Percentiles rank a stretch among this genome's conserved stretches.
These are phyloP conservation scores for Trypanosoma cruzi DNA, from an alignment of 208 protist species.

Conservation along the genomic window DNA sequence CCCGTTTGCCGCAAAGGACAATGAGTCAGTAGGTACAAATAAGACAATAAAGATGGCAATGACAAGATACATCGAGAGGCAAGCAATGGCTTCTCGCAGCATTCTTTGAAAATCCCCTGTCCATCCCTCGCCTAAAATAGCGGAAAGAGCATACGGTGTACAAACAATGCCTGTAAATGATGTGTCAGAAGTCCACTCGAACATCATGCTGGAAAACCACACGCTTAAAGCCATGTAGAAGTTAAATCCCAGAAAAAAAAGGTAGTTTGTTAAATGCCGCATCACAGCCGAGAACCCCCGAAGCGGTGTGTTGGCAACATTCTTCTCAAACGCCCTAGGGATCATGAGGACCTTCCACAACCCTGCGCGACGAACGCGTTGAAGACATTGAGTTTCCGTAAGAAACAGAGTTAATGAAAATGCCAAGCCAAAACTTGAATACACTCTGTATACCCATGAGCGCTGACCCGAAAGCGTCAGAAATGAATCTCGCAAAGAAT, in stretches of 20 bases:
- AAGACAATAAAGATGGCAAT: conserved; percentile 15
- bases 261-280: conserved; percentile 27
- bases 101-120: conserved; percentile 11
- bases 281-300: background rate
- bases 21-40: conserved; percentile 25
- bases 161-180: conserved; percentile 32
- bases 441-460: conserved; percentile 19
- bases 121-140: conserved; percentile 32
- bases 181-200: conserved; percentile 32
- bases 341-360: conserved; percentile 10
- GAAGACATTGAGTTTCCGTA: conserved; percentile 22
- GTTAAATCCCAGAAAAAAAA: conserved; percentile 63
- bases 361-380: conserved; percentile 4
- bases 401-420: conserved; percentile 25
- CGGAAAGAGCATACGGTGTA: conserved; percentile 24
- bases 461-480: conserved; percentile 10
- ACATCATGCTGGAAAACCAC: conserved; percentile 47
- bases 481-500: conserved; percentile 18
- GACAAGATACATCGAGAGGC: conserved; percentile 15
- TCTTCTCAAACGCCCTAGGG: conserved; percentile 1
- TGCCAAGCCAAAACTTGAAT: conserved; percentile 29
- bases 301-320: conserved; percentile 5
- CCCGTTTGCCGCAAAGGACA: conserved; percentile 43
- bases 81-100: conserved; percentile 23
- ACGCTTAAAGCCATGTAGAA: conserved; percentile 46